Percentiles rank a stretch among this genome's conserved stretches.
Conservation (phyloP, 805 yeast genomes). For the Komagataella kurtzmanii region DNA sequence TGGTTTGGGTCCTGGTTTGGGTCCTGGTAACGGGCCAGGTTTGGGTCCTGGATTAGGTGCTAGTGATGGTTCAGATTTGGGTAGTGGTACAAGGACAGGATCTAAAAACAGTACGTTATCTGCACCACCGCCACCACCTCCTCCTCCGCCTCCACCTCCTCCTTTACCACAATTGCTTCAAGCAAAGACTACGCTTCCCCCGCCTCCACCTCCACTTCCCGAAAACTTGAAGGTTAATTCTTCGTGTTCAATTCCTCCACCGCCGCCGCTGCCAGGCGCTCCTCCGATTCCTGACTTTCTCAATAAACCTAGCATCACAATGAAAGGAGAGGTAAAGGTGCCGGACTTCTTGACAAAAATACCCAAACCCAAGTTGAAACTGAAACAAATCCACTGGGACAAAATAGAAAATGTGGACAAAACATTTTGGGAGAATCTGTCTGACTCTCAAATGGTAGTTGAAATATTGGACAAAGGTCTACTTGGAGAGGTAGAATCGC, state of each 20-base stretch:
- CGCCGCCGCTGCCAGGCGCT: constrained; percentile 1
- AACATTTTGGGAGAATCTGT: constrained; percentile 49
- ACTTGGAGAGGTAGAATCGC: constrained; percentile 46
- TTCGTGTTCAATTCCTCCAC: constrained; percentile 1
- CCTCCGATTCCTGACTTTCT: constrained; percentile 3
- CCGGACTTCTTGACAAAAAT: constrained; percentile 8
- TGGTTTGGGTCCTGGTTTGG: not conserved
- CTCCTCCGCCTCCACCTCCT: constrained; percentile 10
- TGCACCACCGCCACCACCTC: constrained; percentile 10
- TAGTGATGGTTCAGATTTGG: constrained; percentile 2
- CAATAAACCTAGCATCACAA: not conserved
- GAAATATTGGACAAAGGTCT: constrained; percentile 47
- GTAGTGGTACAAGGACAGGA: not conserved
- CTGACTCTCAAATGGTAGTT: constrained; percentile 28
- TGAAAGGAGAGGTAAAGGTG: not conserved
- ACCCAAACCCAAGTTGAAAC: constrained; percentile 41
- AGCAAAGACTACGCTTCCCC: constrained; percentile 3
- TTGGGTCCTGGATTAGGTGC: constrained; percentile 11
- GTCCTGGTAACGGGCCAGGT: not conserved
- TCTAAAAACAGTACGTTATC: not conserved
- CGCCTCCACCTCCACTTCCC: constrained; percentile 5
- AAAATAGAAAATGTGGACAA: constrained; percentile 42
- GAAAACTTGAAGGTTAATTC: not conserved
- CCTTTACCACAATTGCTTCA: constrained; percentile 5
- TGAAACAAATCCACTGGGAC: constrained; percentile 80